A percentile compares a stretch with the other conserved stretches of the same genome.
These are phyloP conservation scores for Solanum piurae DNA, from an alignment of 257 asterid species.

Conservation along the genomic window DNA sequence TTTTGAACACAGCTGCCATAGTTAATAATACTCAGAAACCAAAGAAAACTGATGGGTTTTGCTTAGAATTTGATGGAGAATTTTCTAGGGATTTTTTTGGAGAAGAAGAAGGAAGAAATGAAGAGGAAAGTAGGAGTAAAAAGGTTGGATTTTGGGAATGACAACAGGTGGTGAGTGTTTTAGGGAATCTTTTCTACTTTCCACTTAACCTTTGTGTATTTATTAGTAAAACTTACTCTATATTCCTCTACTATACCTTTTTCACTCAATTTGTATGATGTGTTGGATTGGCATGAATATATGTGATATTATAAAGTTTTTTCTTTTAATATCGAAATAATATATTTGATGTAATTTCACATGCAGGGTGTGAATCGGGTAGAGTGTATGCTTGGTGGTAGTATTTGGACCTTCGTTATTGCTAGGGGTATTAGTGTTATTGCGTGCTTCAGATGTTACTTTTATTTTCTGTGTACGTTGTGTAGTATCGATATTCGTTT, in stretches of 20 bases:
- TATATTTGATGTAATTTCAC: not conserved
- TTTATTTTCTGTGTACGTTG: too few species aligned
- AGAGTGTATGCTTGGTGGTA: not conserved
- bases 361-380: rapidly evolving
- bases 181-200: not conserved
- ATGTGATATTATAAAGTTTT: not conserved
- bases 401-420: too few species aligned
- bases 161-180: not conserved
- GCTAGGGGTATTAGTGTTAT: not conserved
- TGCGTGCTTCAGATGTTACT: not conserved
- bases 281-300: not conserved
- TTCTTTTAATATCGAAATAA: not conserved
- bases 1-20: not conserved
- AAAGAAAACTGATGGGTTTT: not conserved
- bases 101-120: not conserved
- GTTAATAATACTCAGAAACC: not conserved
- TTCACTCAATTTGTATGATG: not conserved
- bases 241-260: not conserved
- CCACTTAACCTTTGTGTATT: not conserved
- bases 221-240: not conserved
- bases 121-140: not conserved
- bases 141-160: not conserved
- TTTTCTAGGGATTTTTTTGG: not conserved
- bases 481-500: not conserved
- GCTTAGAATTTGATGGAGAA: not conserved